A percentile compares a stretch with the other conserved stretches of the same genome.
phyloP scores from a whole-genome alignment of 139 green algal species.

The Chlamydomonas sp. region DNA sequence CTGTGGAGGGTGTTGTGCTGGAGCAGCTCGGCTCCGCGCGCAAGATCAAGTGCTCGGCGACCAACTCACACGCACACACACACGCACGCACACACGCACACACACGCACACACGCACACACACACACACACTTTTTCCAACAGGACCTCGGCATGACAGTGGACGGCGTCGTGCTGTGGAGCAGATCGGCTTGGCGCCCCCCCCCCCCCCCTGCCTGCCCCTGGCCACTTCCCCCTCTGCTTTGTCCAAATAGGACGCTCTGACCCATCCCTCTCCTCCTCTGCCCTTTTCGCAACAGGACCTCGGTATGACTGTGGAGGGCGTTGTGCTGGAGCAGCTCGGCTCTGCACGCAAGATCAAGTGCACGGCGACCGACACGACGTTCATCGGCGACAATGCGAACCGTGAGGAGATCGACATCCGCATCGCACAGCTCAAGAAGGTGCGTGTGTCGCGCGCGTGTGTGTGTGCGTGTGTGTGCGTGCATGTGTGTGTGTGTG shows the following conservation, averaged over 20 bases:
- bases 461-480: neutral
- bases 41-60: too few relatives aligned
- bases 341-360: slow-evolving; percentile 87
- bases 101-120: too few relatives aligned
- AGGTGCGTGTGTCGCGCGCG: too few relatives aligned
- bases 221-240: too few relatives aligned
- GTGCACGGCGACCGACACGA: slow-evolving; percentile 66
- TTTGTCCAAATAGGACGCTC: too few relatives aligned
- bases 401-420: slow-evolving; percentile 95
- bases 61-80: too few relatives aligned
- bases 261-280: too few relatives aligned
- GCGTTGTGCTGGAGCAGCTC: slow-evolving; percentile 78
- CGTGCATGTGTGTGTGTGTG: too few relatives aligned
- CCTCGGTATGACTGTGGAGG: slow-evolving; percentile 63
- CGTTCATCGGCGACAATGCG: slow-evolving; percentile 89
- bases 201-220: too few relatives aligned
- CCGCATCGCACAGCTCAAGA: slow-evolving; percentile 56
- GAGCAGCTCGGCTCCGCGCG: slow-evolving; percentile 88
- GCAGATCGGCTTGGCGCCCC: slow-evolving; percentile 83
- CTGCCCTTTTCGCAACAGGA: too few relatives aligned
- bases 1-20: slow-evolving; percentile 37
- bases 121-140: too few relatives aligned
- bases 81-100: too few relatives aligned
- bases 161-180: slow-evolving; percentile 67
- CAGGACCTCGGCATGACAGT: slow-evolving; percentile 62